Percentiles rank a stretch among this genome's conserved stretches.
Evolutionary conservation across 2,329 filamentous ascomycete species (phyloP).

Genomic region (Westerdykella sp.): DNA sequence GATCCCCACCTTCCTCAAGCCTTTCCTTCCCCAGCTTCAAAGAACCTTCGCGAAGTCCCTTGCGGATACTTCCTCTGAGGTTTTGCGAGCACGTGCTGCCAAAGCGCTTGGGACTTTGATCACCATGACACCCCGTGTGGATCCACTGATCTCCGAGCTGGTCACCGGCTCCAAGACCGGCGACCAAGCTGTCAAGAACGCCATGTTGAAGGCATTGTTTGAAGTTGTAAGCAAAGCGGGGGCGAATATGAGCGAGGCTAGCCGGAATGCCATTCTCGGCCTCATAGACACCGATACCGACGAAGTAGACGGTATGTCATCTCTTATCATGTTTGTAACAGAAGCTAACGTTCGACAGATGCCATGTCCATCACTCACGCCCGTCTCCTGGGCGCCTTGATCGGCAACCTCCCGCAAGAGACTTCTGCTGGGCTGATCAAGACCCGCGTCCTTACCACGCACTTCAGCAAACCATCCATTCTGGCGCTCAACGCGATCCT

Average conservation of each 20-base stretch:
- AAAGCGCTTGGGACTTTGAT: constrained; percentile 93
- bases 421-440: constrained; percentile 57
- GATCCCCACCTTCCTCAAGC: constrained; percentile 91
- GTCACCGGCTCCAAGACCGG: constrained; percentile 91
- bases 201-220: constrained; percentile 95
- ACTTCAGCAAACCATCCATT: constrained; percentile 72
- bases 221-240: constrained; percentile 96
- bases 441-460: constrained; percentile 68
- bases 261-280: constrained; percentile 74
- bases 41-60: constrained; percentile 94
- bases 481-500: constrained; percentile 85
- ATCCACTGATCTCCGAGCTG: constrained; percentile 86
- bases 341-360: constrained; percentile 33
- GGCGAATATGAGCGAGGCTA: constrained; percentile 87
- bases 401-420: constrained; percentile 75
- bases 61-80: constrained; percentile 85
- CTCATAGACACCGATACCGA: constrained; percentile 82
- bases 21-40: constrained; percentile 93
- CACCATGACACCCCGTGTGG: constrained; percentile 88
- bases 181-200: constrained; percentile 80
- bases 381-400: constrained; percentile 78
- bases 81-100: constrained; percentile 78
- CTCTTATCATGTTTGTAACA: neutral
- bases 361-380: constrained; percentile 84
- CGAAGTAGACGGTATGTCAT: constrained; percentile 57